phyloP scores from a whole-genome alignment of 208 protist species.

The Polymyxa betae region DNA sequence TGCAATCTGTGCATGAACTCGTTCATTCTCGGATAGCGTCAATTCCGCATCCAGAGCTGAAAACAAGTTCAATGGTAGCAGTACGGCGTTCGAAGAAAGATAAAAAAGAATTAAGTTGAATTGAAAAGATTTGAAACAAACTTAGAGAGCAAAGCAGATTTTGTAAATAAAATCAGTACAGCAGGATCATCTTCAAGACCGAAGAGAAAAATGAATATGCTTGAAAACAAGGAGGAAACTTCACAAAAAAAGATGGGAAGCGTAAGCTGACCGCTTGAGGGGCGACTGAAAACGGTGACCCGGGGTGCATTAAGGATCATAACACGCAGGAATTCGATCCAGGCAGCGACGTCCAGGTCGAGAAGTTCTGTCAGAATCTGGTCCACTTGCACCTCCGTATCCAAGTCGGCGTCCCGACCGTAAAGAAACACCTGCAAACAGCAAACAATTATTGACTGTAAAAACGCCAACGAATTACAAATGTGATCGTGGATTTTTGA shows the following conservation, averaged over 20 bases:
- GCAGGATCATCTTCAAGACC: not conserved
- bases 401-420: not conserved
- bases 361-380: not conserved
- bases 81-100: no score
- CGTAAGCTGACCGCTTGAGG: not conserved
- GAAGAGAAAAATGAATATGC: not conserved
- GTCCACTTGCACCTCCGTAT: not conserved
- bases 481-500: no score
- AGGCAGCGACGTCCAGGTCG: not conserved
- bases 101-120: no score
- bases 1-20: not conserved
- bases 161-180: not conserved
- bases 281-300: conserved; percentile 11
- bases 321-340: not conserved
- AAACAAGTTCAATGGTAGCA: not conserved
- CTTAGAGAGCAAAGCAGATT: no score
- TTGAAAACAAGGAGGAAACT: not conserved
- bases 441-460: no score
- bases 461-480: no score
- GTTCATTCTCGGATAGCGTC: not conserved
- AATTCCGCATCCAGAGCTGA: not conserved
- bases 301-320: not conserved
- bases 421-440: conserved; percentile 38
- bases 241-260: no score
- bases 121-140: no score